Evolutionary conservation across 169 alveolate genomes (phyloP), one percentile per base, ranked within the genome.

Genomic region (Amoebophrya sp.): DNA sequence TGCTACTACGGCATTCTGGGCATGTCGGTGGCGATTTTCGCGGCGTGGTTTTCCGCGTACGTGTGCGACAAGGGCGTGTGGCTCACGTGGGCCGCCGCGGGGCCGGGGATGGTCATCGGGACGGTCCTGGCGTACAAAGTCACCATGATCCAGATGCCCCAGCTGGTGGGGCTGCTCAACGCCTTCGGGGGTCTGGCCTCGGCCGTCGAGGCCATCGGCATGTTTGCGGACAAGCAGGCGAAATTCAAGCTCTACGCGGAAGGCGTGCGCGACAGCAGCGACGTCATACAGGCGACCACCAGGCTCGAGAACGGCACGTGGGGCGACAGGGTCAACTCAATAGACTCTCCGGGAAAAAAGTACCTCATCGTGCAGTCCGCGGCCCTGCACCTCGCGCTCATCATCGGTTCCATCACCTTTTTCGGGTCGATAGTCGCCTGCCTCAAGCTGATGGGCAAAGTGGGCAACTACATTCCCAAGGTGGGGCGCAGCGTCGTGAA

Each of bases 151-250:
- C 41, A 88, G 13, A 91, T 97, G 94, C 99, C 99, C 39, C 97
- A 97, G 91, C 88, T 95, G 91, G 99, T 97, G 89, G 99, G 98
- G 7, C 93, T 95, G 78, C 96, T 97, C 93, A 98, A 97, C 88
- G 93, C 98, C 67, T 96, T 97, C 89, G 99, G 97, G 45, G 99
- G 99, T 20, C 91, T 97, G 43, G 99, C 99, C 40, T 98, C 91
- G 38, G 42, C 93, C 0, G 18, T 91, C 29, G 93, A 70, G 50
- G 40, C 87, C 50, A 38, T 91, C 31, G 93, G 87, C 20, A 39
- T 88, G 26, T 91, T 38, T 31, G 38, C 38, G 5, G 89, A 87
- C 39, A 29, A 58, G 23, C 26, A 58, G 38, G 78, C 78, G 23
- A 58, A 58, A 29, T 58, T 7, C 26, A 42, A 42, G 48, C 48